These are phyloP conservation scores for Pythium chondricola DNA, from an alignment of 352 stramenopile genomes.

Conservation along the genomic window DNA sequence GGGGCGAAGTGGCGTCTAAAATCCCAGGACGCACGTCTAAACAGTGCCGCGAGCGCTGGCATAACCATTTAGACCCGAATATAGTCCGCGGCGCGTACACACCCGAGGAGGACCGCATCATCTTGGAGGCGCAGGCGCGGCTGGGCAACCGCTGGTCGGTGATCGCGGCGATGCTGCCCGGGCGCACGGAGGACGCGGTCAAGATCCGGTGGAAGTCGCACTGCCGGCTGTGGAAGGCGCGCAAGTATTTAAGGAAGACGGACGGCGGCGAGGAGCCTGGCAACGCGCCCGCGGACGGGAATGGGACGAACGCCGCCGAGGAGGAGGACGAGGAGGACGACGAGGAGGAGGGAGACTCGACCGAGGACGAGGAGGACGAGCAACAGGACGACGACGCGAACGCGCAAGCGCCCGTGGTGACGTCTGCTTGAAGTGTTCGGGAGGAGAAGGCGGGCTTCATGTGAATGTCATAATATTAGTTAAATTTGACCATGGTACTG, in stretches of 20 bases:
- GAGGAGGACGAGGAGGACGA: background rate
- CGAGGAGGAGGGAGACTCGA: background rate
- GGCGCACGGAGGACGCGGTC: slow-evolving; percentile 86
- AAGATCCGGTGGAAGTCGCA: slow-evolving; percentile 92
- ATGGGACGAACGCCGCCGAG: background rate
- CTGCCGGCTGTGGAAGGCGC: slow-evolving; percentile 74
- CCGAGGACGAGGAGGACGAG: slow-evolving; percentile 1
- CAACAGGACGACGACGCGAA: slow-evolving; percentile 11
- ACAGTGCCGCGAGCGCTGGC: slow-evolving; percentile 88
- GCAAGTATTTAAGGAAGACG: slow-evolving; percentile 76
- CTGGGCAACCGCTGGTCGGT: slow-evolving; percentile 89
- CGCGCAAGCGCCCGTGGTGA: background rate
- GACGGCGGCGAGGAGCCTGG: background rate
- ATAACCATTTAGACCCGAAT: slow-evolving; percentile 85
- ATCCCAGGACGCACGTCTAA: slow-evolving; percentile 86
- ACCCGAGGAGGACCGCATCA: slow-evolving; percentile 84
- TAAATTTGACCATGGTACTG: too few relatives aligned
- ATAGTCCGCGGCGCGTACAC: slow-evolving; percentile 88
- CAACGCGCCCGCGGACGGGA: slow-evolving; percentile 4
- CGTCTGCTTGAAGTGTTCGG: too few relatives aligned
- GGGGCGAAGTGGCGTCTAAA: slow-evolving; percentile 80
- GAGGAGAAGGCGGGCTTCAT: too few relatives aligned
- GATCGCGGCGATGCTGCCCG: slow-evolving; percentile 83
- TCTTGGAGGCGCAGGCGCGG: slow-evolving; percentile 76
- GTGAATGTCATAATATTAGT: too few relatives aligned